Evolutionary conservation across 2,329 filamentous ascomycete species (phyloP), one percentile per base, ranked within the genome.

Genomic region (Cordyceps cateniannulata): DNA sequence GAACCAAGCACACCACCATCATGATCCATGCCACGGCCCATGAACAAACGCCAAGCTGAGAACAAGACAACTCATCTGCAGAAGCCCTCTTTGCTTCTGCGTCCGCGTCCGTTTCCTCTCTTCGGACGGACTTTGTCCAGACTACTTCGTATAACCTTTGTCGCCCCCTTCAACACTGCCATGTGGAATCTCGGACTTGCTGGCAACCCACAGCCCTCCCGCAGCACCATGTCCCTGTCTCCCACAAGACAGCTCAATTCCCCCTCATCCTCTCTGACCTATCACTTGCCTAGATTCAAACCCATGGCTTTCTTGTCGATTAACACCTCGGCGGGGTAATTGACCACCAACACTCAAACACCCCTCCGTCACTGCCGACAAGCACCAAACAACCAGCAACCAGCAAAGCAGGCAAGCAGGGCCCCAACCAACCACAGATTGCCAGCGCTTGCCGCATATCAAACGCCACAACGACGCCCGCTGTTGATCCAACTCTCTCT

Each of bases 391-490:
- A 40, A 40, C 25, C 16, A 5, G 14, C 16, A n/a, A 5, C 14
- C 14, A 18, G 18, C 16, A 35, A 35, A 12, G 29, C 12, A 12
- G 29, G 12, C 6, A 35, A 35, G 12, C 29, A 5, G 12, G 29
- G 29, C 29, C 29, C 29, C 6, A 5, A 12, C 12, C 12, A 12
- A 35, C 12, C 5, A 35, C 38, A 35, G 8, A 35, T n/a, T 42
- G 16, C 38, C 35, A 42, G 38, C 48, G 47, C 38, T n/a, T 44
- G 45, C 56, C 18, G 48, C 35, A 59, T 25, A 51, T 59, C 56
- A 44, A 32, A 51, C 56, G 56, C 48, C 56, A 52, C 48, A 32
- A 52, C 48, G n/a, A 52, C 48, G 56, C 56, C 48, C 29, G 45
- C 32, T 50, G 45, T 50, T 58, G 24, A 58, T 50, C 45, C 45